Percentiles rank a stretch among this genome's conserved stretches.
Evolutionary conservation across 306 rosid genomes (phyloP).

Genomic region (Medicago ruthenica): DNA sequence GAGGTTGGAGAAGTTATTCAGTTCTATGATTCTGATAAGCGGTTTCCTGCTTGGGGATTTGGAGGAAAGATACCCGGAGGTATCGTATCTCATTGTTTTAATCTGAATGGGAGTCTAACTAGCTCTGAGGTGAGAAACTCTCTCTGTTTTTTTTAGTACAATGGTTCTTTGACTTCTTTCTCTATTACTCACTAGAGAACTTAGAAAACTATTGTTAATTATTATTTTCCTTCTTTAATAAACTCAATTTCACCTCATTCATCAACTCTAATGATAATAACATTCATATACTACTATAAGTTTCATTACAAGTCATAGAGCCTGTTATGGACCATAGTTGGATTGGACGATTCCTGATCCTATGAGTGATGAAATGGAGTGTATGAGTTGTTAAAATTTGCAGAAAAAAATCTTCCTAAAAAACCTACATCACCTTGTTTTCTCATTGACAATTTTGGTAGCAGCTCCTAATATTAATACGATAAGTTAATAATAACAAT

Average conservation of each 20-base stretch:
- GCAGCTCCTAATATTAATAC: background rate
- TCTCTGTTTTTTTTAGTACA: background rate
- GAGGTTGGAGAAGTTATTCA: slow-evolving; percentile 93
- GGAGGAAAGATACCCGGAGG: slow-evolving; percentile 64
- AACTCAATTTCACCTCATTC: background rate
- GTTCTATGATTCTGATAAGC: slow-evolving; percentile 76
- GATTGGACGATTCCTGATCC: background rate
- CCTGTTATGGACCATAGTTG: background rate
- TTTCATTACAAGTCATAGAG: background rate
- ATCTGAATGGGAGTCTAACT: slow-evolving; percentile 62
- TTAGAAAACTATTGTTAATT: background rate
- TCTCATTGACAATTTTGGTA: background rate
- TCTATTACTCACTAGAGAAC: slow-evolving; percentile 15
- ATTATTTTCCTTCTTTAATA: background rate
- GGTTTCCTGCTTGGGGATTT: slow-evolving; percentile 95
- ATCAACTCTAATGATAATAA: background rate
- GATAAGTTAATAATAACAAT: too few relatives aligned
- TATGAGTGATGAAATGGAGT: background rate
- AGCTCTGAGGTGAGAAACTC: slow-evolving; percentile 60
- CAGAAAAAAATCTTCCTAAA: background rate
- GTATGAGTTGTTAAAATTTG: background rate
- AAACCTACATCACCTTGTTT: background rate
- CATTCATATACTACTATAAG: background rate
- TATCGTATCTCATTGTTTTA: slow-evolving; percentile 74
- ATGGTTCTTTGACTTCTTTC: slow-evolving; percentile 12